Evolutionary conservation across 805 yeast species (phyloP).

Genomic region (Naumovozyma castellii): DNA sequence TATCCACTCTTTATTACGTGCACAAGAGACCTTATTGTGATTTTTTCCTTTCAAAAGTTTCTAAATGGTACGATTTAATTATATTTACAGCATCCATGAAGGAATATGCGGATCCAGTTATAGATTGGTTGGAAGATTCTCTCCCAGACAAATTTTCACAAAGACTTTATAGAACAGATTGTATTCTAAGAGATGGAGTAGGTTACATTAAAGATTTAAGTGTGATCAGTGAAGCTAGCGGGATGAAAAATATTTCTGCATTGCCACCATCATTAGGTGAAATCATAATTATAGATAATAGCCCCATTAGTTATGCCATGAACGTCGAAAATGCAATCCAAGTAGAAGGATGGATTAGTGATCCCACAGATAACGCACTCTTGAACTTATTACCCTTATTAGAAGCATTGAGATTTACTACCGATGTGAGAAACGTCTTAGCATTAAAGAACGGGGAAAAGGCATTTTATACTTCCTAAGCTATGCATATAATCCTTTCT

Average conservation of each 20-base stretch:
- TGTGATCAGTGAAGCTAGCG: slow-evolving; percentile 15
- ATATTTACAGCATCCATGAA: slow-evolving; percentile 91
- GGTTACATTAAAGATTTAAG: slow-evolving; percentile 76
- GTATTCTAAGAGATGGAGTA: slow-evolving; percentile 65
- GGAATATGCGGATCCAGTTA: slow-evolving; percentile 95
- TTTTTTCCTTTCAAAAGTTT: slow-evolving; percentile 64
- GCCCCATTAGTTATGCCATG: slow-evolving; percentile 78
- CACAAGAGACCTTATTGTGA: slow-evolving; percentile 90
- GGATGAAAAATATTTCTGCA: slow-evolving; percentile 19
- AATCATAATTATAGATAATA: slow-evolving; percentile 77
- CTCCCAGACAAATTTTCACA: slow-evolving; percentile 44
- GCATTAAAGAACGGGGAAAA: slow-evolving; percentile 58
- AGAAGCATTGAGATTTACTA: slow-evolving; percentile 51
- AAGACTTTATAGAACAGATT: slow-evolving; percentile 70
- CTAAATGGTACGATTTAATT: slow-evolving; percentile 80
- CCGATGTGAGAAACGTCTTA: slow-evolving; percentile 74
- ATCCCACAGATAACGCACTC: slow-evolving; percentile 81
- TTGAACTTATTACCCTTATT: slow-evolving; percentile 70
- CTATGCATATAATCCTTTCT: too few species aligned
- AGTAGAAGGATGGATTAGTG: slow-evolving; percentile 97
- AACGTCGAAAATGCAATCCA: slow-evolving; percentile 84
- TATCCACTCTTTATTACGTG: slow-evolving; percentile 78
- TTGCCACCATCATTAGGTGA: slow-evolving; percentile 30
- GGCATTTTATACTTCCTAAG: slow-evolving; percentile 11
- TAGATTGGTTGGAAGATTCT: slow-evolving; percentile 72